These are phyloP conservation scores for Fusarium udum DNA, from an alignment of 2,329 filamentous ascomycete genomes.

Conservation along the genomic window DNA sequence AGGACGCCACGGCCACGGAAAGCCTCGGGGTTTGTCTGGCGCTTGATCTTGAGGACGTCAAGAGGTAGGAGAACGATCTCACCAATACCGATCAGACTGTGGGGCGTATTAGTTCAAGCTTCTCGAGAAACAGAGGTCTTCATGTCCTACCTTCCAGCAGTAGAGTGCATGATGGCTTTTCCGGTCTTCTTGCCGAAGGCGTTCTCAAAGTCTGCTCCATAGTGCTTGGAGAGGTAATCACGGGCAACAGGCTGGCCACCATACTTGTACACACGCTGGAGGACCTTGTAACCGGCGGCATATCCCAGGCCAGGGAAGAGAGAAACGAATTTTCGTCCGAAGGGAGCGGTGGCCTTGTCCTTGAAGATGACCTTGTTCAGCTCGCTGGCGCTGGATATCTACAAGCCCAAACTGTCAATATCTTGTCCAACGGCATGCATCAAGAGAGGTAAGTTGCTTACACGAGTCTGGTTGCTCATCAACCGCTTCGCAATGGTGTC, in stretches of 20 bases:
- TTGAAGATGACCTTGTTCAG: conserved; percentile 95
- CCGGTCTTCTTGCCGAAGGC: conserved; percentile 96
- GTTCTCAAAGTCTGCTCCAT: conserved; percentile 83
- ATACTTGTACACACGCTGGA: conserved; percentile 98
- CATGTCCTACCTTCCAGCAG: conserved; percentile 78
- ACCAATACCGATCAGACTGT: conserved; percentile 91
- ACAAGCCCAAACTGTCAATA: conserved; percentile 25
- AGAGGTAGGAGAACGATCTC: conserved; percentile 95
- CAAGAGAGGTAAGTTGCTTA: conserved; percentile 58
- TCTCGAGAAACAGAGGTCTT: background rate
- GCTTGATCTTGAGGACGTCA: conserved; percentile 99
- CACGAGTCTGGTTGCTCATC: conserved; percentile 90
- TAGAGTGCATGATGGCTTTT: conserved; percentile 98
- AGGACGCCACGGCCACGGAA: conserved; percentile 94
- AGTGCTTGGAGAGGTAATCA: conserved; percentile 84
- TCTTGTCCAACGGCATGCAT: background rate
- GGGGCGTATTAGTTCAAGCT: conserved; percentile 30
- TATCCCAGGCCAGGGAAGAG: conserved; percentile 97
- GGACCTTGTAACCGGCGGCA: conserved; percentile 95
- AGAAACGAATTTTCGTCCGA: conserved; percentile 85
- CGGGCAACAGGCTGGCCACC: conserved; percentile 95
- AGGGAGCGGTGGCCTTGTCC: conserved; percentile 78
- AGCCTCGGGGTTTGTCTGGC: conserved; percentile 98
- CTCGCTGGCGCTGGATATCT: conserved; percentile 58
- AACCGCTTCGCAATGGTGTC: conserved; percentile 98